Percentiles rank a stretch among this genome's conserved stretches.
These are phyloP conservation scores for Heimioporus retisporus DNA, from an alignment of 1,284 basidiomycete species.

Conservation along the genomic window DNA sequence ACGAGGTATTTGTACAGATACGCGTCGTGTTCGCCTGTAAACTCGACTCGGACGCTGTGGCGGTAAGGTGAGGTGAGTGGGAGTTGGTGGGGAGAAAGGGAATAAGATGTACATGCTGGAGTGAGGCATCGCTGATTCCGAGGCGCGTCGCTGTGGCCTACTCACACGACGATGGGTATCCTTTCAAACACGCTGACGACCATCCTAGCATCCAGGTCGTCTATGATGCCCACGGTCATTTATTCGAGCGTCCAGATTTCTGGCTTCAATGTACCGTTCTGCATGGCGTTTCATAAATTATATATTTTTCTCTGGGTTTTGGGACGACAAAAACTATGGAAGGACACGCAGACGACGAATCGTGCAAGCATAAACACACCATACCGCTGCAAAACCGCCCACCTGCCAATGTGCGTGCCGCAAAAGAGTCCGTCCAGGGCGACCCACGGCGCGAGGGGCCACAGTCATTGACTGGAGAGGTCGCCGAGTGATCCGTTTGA, in stretches of 20 bases:
- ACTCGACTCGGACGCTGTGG: slow-evolving; percentile 29
- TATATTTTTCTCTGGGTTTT: background rate
- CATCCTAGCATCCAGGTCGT: too few relatives aligned
- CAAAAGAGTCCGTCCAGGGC: background rate
- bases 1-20: slow-evolving; percentile 36
- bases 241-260: too few relatives aligned
- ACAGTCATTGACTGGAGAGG: background rate
- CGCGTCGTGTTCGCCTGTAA: slow-evolving; percentile 22
- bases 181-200: too few relatives aligned
- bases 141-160: too few relatives aligned
- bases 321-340: background rate
- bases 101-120: too few relatives aligned
- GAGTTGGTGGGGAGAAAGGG: too few relatives aligned
- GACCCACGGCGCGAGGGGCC: background rate
- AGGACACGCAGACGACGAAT: background rate
- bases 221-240: too few relatives aligned
- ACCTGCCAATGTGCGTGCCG: background rate
- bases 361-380: background rate
- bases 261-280: too few relatives aligned
- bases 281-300: too few relatives aligned
- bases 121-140: too few relatives aligned
- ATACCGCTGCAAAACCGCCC: background rate
- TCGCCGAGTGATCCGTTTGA: background rate
- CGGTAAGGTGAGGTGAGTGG: slow-evolving; percentile 12
- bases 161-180: too few relatives aligned